Base-by-base conservation (phyloP, 2,329 filamentous ascomycete species). In the Diaporthe eres region DNA sequence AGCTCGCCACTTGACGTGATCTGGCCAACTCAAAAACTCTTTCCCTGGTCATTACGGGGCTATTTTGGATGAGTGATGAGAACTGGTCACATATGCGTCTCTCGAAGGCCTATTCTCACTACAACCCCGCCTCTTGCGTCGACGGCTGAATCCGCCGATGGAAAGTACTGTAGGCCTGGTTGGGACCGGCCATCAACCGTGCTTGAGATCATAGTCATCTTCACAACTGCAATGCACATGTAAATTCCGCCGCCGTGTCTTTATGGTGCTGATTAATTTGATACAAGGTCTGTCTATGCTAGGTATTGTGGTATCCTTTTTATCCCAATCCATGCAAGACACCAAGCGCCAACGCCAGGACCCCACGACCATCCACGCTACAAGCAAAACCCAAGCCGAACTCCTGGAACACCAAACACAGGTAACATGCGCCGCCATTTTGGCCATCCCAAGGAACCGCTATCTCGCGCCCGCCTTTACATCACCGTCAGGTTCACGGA, bases 221-320 rank as follows among this genome's bases (percentile, higher is more conserved):
- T n/a, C 5, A 19, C 34, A 15, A 47, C 12, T 28, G 15, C 25
- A 25, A 19, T 42, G 15, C 57, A 25, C 15, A 44, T 8, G 3
- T 8, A 47, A 25, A 22, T 34, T 15, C n/a, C 19, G 31, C 3
- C 17, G 61, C 28, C 25, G 4, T 22, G 3, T 55, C 65, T 55
- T 55, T 8, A 57, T 55, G 8, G 19, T 55, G n/a, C 1, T 63
- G 51, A 55, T 75, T 65, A 58, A 72, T 44, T 28, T n/a, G 22
- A 75, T 37, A 9, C 31, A 65, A 71, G 42, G 58, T 73, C 47
- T 73, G 55, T 51, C 72, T 71, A 37, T 71, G 39, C 47, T 34
- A 68, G 71, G 63, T 74, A 74, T 71, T 71, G 49, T 61, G 71
- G 57, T 74, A 74, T 74, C 60, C 60, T 49, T 47, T 51, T 70